Conservation (phyloP, 176 grass and related monocot species). For the Oryza glaberrima region DNA sequence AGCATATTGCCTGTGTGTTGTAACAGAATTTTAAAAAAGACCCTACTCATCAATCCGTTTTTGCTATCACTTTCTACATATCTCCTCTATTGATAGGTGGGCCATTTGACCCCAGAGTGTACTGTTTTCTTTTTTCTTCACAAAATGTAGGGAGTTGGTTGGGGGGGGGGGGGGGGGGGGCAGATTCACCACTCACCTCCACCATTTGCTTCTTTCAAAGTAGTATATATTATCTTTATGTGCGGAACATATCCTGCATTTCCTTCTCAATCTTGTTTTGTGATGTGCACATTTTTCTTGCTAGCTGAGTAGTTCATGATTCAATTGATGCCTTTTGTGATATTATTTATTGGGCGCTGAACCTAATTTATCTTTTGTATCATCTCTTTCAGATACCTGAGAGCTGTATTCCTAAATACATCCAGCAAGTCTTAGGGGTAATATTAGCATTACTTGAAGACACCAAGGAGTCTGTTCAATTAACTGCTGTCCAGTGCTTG, state of each 20-base stretch:
- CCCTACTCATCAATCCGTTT: too few species aligned
- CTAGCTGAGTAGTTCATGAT: constrained; percentile 30
- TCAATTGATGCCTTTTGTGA: constrained; percentile 3
- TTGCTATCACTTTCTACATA: too few species aligned
- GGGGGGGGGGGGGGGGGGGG: too few species aligned
- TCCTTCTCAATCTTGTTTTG: background rate
- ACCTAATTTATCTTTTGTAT: constrained; percentile 26
- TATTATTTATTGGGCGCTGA: constrained; percentile 5
- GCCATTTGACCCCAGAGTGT: too few species aligned
- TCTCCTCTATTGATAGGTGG: too few species aligned
- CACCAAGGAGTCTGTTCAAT: constrained; percentile 82
- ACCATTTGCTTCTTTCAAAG: too few species aligned
- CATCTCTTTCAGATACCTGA: constrained; percentile 80
- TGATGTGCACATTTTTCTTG: constrained; percentile 9
- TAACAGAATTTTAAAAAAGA: too few species aligned
- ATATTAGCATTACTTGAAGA: constrained; percentile 98
- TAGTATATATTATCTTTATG: background rate
- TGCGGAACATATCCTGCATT: constrained; percentile 13
- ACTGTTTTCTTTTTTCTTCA: too few species aligned
- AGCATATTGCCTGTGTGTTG: too few species aligned
- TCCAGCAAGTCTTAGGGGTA: constrained; percentile 83
- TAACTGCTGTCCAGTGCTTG: constrained; percentile 94
- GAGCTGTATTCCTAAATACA: constrained; percentile 77
- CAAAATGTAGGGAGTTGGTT: too few species aligned
- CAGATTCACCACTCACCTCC: too few species aligned